Conservation (phyloP, 495 filamentous ascomycete species). For the Alectoria sarmentosa region DNA sequence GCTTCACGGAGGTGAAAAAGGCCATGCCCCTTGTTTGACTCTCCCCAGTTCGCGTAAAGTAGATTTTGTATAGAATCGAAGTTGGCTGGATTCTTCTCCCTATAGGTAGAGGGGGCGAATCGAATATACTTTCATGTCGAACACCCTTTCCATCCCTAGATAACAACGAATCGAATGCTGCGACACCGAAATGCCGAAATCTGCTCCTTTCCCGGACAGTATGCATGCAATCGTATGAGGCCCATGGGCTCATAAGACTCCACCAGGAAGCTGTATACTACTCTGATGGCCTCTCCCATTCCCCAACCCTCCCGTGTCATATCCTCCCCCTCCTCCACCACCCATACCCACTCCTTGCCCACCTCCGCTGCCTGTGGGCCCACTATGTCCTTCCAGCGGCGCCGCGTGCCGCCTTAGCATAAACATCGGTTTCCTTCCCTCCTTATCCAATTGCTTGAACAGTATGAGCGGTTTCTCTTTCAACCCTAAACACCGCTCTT, state of each 20-base stretch:
- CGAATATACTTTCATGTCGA: not conserved
- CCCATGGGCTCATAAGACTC: constrained; percentile 23
- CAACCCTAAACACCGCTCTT: constrained; percentile 86
- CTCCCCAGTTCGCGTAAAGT: not conserved
- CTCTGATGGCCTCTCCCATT: constrained; percentile 22
- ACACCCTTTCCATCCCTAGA: not conserved
- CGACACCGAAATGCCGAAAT: not conserved
- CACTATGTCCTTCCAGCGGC: constrained; percentile 26
- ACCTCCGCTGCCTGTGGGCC: constrained; percentile 16
- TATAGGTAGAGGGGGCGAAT: not conserved
- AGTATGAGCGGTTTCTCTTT: constrained; percentile 90
- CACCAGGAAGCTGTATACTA: constrained; percentile 28
- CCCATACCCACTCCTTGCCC: constrained; percentile 11
- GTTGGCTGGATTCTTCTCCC: not conserved
- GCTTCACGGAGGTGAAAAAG: not conserved
- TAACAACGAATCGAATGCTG: not conserved
- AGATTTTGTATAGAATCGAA: not conserved
- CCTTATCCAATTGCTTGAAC: constrained; percentile 94
- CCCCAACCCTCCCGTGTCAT: constrained; percentile 19
- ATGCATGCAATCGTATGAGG: not conserved
- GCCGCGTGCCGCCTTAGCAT: constrained; percentile 72
- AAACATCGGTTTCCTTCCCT: constrained; percentile 98
- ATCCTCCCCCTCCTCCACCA: constrained; percentile 9
- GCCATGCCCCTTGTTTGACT: not conserved
- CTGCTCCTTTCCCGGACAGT: not conserved